Percentiles rank a stretch among this genome's conserved stretches.
These are phyloP conservation scores for Ustilago cynodontis DNA, from an alignment of 1,284 basidiomycete species.

Conservation along the genomic window DNA sequence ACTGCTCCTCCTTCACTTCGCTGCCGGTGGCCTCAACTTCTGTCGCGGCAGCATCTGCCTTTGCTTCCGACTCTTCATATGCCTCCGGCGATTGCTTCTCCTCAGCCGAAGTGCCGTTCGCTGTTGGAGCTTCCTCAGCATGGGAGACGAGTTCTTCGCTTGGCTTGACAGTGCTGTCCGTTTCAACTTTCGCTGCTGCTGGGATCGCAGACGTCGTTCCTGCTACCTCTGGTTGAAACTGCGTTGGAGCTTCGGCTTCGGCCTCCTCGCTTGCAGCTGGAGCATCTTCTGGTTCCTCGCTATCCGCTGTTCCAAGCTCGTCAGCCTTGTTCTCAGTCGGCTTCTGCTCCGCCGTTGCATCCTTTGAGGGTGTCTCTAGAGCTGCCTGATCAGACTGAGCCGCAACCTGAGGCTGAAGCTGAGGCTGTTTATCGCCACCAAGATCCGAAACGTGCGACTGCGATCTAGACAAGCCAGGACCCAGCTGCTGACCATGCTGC, in stretches of 20 bases:
- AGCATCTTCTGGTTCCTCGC: no score
- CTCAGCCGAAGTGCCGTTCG: not conserved
- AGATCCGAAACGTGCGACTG: conserved; percentile 8
- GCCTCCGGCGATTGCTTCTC: not conserved
- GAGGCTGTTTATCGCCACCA: not conserved
- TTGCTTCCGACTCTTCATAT: not conserved
- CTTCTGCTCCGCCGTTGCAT: not conserved
- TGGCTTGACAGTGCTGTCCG: not conserved
- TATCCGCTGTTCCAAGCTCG: not conserved
- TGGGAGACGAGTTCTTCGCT: not conserved
- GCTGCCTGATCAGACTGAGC: not conserved
- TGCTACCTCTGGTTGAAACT: not conserved
- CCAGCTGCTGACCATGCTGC: not conserved
- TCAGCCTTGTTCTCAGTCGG: not conserved
- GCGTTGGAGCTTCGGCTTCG: not conserved
- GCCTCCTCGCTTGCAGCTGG: not conserved
- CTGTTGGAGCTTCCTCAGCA: not conserved
- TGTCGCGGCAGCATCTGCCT: not conserved
- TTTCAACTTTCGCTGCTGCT: not conserved
- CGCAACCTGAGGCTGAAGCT: not conserved
- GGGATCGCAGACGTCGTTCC: not conserved
- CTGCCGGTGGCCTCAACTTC: not conserved
- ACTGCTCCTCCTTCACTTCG: not conserved
- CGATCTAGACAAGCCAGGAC: not conserved
- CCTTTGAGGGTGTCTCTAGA: not conserved